Conservation (phyloP, 139 green algal species). For the Chara braunii region DNA sequence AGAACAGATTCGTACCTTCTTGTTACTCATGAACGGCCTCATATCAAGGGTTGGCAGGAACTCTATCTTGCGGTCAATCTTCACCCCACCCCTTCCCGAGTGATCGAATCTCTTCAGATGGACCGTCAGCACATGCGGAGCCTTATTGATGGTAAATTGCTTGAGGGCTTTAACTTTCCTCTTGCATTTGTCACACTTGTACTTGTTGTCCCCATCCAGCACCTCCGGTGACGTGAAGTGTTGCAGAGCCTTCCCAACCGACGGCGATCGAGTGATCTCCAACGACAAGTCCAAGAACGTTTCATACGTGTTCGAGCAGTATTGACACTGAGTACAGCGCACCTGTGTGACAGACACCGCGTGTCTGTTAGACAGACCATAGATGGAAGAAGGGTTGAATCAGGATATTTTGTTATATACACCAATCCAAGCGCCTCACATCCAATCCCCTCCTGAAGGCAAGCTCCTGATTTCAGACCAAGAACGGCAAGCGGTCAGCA, state of each 20-base stretch:
- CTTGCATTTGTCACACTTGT: slow-evolving; percentile 43
- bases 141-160: slow-evolving; percentile 13
- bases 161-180: slow-evolving; percentile 29
- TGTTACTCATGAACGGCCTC: slow-evolving; percentile 53
- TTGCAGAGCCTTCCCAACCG: slow-evolving; percentile 29
- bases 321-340: slow-evolving; percentile 70
- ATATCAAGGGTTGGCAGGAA: slow-evolving; percentile 71
- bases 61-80: slow-evolving; percentile 73
- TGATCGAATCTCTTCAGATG: slow-evolving; percentile 44
- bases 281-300: slow-evolving; percentile 85
- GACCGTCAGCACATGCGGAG: slow-evolving; percentile 35
- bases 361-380: too few relatives aligned
- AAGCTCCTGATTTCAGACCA: not conserved
- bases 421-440: not conserved
- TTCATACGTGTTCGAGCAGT: slow-evolving; percentile 74
- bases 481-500: not conserved
- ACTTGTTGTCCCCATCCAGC: slow-evolving; percentile 42
- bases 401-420: not conserved
- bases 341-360: too few relatives aligned
- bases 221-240: slow-evolving; percentile 41
- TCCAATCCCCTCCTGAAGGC: not conserved
- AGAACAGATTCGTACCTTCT: too few relatives aligned
- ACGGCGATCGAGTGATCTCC: slow-evolving; percentile 56
- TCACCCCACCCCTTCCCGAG: slow-evolving; percentile 49
- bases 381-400: not conserved